A percentile compares a stretch with the other conserved stretches of the same genome.
Evolutionary conservation across 1,139 yeast genomes (phyloP).

Genomic region (Debaryomyces sp.): DNA sequence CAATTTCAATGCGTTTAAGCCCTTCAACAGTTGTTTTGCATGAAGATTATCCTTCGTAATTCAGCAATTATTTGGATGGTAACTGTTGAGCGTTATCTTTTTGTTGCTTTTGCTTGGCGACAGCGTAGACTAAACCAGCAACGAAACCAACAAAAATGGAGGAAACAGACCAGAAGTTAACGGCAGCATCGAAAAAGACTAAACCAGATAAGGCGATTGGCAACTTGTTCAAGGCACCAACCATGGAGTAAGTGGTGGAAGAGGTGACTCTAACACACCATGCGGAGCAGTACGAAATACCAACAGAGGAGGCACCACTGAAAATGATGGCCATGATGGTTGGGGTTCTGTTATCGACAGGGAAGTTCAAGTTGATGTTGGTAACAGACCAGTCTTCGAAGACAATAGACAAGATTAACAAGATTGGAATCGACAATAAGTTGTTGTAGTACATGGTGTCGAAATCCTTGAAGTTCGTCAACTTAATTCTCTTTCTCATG

Average conservation of each 20-base stretch:
- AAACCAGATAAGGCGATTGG: constrained; percentile 96
- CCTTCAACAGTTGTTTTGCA: neutral
- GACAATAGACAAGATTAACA: constrained; percentile 69
- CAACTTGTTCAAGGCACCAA: constrained; percentile 96
- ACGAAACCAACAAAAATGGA: constrained; percentile 91
- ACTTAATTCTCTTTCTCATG: constrained; percentile 97
- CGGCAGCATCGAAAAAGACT: constrained; percentile 91
- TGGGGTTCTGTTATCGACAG: constrained; percentile 64
- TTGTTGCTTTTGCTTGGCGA: constrained; percentile 79
- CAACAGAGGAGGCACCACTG: constrained; percentile 92
- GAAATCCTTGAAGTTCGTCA: constrained; percentile 94
- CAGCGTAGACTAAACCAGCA: constrained; percentile 94
- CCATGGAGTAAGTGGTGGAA: constrained; percentile 98
- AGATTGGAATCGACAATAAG: constrained; percentile 85
- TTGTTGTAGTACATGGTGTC: constrained; percentile 99
- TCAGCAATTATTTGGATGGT: constrained; percentile 24
- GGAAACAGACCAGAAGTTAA: constrained; percentile 86
- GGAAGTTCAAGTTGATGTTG: constrained; percentile 78
- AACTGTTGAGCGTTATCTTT: constrained; percentile 48
- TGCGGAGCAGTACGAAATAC: constrained; percentile 97
- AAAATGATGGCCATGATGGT: constrained; percentile 81
- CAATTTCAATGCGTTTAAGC: neutral
- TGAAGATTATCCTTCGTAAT: neutral
- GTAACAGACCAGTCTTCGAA: constrained; percentile 92
- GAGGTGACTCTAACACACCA: constrained; percentile 99